phyloP scores from a whole-genome alignment of 2,329 filamentous ascomycete species.

The Ambrosiella cleistominuta region DNA sequence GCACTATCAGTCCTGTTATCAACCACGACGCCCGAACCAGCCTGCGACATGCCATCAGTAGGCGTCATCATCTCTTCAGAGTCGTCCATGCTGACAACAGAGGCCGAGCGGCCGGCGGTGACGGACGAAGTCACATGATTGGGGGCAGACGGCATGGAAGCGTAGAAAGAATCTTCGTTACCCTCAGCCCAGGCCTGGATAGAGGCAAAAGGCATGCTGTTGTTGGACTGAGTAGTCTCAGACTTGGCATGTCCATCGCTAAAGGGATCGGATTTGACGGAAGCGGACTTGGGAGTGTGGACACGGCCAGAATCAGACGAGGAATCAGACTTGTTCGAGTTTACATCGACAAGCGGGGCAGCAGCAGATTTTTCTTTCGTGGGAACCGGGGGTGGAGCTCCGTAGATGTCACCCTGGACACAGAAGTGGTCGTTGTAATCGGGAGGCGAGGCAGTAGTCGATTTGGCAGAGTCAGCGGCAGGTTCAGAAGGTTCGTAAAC shows the following conservation, averaged over 20 bases:
- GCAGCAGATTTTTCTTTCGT: constrained; percentile 17
- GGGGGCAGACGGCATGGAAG: constrained; percentile 37
- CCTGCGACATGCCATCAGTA: constrained; percentile 8
- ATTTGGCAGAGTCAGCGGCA: constrained; percentile 13
- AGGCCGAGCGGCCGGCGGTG: constrained; percentile 28
- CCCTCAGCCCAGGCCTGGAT: constrained; percentile 48
- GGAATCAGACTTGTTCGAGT: constrained; percentile 5
- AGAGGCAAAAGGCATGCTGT: constrained; percentile 34
- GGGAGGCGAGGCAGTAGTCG: background rate
- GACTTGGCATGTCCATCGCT: constrained; percentile 2
- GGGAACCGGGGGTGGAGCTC: background rate
- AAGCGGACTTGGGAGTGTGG: constrained; percentile 7
- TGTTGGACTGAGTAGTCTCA: constrained; percentile 9
- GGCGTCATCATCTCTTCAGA: constrained; percentile 24
- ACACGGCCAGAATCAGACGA: constrained; percentile 2
- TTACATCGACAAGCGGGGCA: constrained; percentile 15
- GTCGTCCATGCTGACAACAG: constrained; percentile 26
- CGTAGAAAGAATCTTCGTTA: constrained; percentile 39
- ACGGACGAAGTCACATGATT: constrained; percentile 18
- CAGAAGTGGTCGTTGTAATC: constrained; percentile 28
- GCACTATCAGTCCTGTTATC: constrained; percentile 30
- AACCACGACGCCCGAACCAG: constrained; percentile 7
- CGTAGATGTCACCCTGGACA: constrained; percentile 16
- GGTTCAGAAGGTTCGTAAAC: constrained; percentile 18
- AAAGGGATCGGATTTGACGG: constrained; percentile 8